Evolutionary conservation across 2,329 filamentous ascomycete genomes (phyloP), one percentile per base, ranked within the genome.

Genomic region (Cercospora nicotianae): DNA sequence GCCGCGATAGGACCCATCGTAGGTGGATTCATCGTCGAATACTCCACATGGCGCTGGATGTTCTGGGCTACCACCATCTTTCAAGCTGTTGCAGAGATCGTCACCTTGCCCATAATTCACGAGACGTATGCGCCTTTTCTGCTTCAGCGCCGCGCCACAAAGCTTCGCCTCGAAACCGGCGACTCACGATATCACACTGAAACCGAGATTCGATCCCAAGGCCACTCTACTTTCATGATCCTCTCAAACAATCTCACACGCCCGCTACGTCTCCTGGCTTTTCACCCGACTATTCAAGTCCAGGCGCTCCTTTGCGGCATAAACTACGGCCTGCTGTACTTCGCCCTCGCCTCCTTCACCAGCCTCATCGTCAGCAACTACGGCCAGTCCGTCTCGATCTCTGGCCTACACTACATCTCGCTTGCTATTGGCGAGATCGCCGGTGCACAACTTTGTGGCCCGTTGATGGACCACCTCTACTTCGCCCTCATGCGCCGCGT

Each of bases 111-210:
- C 51, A 72, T 59, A 6, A 61, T 82, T 60, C 79, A 78, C 0
- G 81, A 83, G 67, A 74, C 79, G 9, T 82, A 81, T 51, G 72
- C 76, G 2, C 77, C 77, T 1, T 74, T 80, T 0, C 69, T 82
- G 0, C 71, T 83, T 7, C 77, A 79, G 60, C 72, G 73, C 1
- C 80, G 79, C 62, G 80, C 81, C 2, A 68, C 76, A 51, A 65
- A 68, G 23, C 67, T 81, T 13, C 78, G 80, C 4, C 77, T 77
- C 28, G 73, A 79, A 36, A 80, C 77, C 4, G 79, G 77, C 28
- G 78, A 83, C 64, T 9, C 72, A 1, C 70, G 75, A 9, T 80
- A 80, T 58, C 20, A 92, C 57, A 94, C 92, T 0, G 91, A 64
- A 1, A 59, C 58, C n/a, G 70, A 69, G 51, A 45, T n/a, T n/a